Percentiles rank a stretch among this genome's conserved stretches.
Conservation (phyloP, 1,284 basidiomycete genomes). For the Ceratobasidium sp. region DNA sequence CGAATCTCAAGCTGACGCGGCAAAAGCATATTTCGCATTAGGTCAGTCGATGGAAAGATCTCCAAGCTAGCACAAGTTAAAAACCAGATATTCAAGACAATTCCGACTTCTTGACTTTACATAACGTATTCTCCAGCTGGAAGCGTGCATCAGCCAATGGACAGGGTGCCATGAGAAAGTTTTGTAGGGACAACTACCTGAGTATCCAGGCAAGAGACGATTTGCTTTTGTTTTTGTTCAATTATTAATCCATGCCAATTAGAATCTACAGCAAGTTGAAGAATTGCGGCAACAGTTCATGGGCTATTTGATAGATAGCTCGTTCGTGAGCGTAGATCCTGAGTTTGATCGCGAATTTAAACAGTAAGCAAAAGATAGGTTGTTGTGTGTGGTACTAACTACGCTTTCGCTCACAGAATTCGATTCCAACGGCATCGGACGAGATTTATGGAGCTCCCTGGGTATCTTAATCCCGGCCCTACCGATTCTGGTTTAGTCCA, state of each 20-base stretch:
- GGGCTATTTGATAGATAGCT: slow-evolving; percentile 62
- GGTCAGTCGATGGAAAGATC: slow-evolving; percentile 28
- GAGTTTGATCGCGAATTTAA: slow-evolving; percentile 35
- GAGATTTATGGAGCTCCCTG: slow-evolving; percentile 50
- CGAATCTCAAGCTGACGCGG: slow-evolving; percentile 88
- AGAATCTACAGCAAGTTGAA: slow-evolving; percentile 97
- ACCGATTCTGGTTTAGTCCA: slow-evolving; percentile 90
- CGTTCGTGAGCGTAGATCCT: slow-evolving; percentile 19
- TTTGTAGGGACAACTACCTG: slow-evolving; percentile 87
- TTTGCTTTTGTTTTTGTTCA: neutral
- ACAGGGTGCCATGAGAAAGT: slow-evolving; percentile 72
- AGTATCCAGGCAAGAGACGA: slow-evolving; percentile 77
- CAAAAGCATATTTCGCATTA: slow-evolving; percentile 78
- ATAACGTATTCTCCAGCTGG: slow-evolving; percentile 93
- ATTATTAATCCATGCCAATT: slow-evolving; percentile 34
- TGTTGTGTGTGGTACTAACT: neutral
- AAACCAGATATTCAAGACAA: slow-evolving; percentile 69
- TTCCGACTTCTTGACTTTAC: slow-evolving; percentile 96
- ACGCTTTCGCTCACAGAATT: neutral
- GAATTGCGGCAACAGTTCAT: slow-evolving; percentile 96
- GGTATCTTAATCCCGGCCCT: slow-evolving; percentile 59
- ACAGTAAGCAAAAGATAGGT: neutral
- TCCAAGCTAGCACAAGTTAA: neutral
- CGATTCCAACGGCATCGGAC: neutral
- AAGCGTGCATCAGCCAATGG: slow-evolving; percentile 78